Conservation (phyloP, 2,329 filamentous ascomycete species). For the Aspergillus fischeri region DNA sequence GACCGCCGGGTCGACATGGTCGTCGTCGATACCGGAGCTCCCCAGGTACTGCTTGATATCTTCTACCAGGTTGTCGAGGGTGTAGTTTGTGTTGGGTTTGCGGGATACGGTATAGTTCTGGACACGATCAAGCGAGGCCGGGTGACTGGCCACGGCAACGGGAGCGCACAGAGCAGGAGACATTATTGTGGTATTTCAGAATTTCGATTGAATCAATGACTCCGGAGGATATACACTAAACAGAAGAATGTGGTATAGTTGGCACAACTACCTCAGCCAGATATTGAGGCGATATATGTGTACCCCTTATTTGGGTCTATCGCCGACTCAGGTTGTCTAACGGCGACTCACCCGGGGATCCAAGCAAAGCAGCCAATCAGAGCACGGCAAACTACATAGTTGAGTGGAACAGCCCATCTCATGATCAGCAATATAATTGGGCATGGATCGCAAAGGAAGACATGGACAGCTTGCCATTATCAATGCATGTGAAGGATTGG, state of each 20-base stretch:
- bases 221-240: not conserved
- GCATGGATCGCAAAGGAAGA: not conserved
- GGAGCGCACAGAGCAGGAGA: not conserved
- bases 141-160: not conserved
- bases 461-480: not conserved
- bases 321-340: not conserved
- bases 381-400: not conserved
- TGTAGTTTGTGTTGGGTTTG: slow-evolving; percentile 1
- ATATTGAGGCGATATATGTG: not conserved
- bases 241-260: not conserved
- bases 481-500: not conserved
- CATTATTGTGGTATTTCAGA: not conserved
- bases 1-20: slow-evolving; percentile 22
- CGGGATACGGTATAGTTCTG: not conserved
- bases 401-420: not conserved
- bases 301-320: not conserved
- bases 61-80: slow-evolving; percentile 20
- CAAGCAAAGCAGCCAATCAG: not conserved
- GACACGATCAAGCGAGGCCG: not conserved
- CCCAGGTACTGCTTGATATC: slow-evolving; percentile 29
- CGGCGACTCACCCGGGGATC: not conserved
- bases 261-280: not conserved
- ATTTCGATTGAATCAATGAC: not conserved
- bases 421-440: not conserved
- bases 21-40: slow-evolving; percentile 21